These are phyloP conservation scores for Babesia sp. DNA, from an alignment of 169 alveolate species.

Conservation along the genomic window DNA sequence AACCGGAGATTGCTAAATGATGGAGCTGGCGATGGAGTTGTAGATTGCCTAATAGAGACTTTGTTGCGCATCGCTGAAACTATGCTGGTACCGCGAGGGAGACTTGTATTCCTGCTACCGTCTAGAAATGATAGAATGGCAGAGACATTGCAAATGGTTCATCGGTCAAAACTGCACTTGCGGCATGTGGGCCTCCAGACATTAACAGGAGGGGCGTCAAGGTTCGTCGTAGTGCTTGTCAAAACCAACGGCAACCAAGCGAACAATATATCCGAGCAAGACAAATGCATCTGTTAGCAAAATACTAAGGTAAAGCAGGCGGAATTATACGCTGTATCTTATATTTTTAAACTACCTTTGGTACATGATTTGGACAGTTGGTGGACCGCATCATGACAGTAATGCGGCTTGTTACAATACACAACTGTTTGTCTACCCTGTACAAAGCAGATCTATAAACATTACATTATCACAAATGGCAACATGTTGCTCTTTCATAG, in stretches of 20 bases:
- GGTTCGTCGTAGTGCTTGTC: conserved; percentile 32
- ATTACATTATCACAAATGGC: no score
- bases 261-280: not conserved
- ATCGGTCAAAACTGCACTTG: conserved; percentile 9
- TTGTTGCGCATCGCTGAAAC: conserved; percentile 67
- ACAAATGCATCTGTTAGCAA: not conserved
- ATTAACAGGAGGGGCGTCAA: conserved; percentile 53
- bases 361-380: not conserved
- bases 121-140: conserved; percentile 48
- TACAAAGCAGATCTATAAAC: no score
- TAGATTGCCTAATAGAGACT: conserved; percentile 27
- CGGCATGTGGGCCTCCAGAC: conserved; percentile 50
- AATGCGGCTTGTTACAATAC: not conserved
- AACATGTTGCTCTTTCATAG: no score
- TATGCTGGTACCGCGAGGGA: conserved; percentile 76
- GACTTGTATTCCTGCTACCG: conserved; percentile 82
- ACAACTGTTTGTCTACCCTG: not conserved
- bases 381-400: not conserved
- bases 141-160: conserved; percentile 14
- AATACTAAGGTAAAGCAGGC: not conserved
- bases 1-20: conserved; percentile 32
- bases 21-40: conserved; percentile 13
- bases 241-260: conserved; percentile 1
- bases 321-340: not conserved
- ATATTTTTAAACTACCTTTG: not conserved